Evolutionary conservation across 2,329 filamentous ascomycete species (phyloP).

Genomic region (Lachnellula suecica): DNA sequence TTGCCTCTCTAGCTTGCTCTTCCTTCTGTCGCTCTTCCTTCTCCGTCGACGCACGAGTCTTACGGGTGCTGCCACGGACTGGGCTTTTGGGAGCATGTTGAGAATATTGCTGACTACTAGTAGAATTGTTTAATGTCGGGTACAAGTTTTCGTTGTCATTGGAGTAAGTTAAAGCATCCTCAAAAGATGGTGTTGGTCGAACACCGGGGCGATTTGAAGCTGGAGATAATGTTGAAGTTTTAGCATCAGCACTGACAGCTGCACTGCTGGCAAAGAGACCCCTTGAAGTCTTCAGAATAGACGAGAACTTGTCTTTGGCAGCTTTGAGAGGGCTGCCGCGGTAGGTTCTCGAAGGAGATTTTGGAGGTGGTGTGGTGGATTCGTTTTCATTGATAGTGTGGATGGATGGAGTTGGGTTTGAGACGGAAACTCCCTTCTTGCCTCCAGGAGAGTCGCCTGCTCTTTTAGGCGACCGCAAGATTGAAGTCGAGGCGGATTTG

Average conservation of each 20-base stretch:
- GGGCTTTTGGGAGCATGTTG: constrained; percentile 25
- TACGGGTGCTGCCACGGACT: constrained; percentile 32
- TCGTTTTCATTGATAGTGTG: constrained; percentile 42
- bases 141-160: constrained; percentile 35
- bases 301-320: constrained; percentile 89
- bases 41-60: constrained; percentile 58
- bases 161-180: constrained; percentile 39
- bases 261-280: constrained; percentile 80
- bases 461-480: constrained; percentile 50
- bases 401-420: constrained; percentile 54
- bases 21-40: constrained; percentile 61
- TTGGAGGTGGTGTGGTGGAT: constrained; percentile 35
- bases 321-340: constrained; percentile 83
- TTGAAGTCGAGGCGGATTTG: constrained; percentile 65
- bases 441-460: constrained; percentile 32
- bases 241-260: constrained; percentile 61
- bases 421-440: constrained; percentile 62
- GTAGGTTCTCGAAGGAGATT: constrained; percentile 55
- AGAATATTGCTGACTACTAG: constrained; percentile 19
- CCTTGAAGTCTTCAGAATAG: constrained; percentile 84
- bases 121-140: constrained; percentile 42
- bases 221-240: constrained; percentile 56
- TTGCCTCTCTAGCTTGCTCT: constrained; percentile 62
- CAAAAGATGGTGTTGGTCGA: constrained; percentile 46
- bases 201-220: constrained; percentile 47